Evolutionary conservation across 768 basidiomycete species (phyloP), one percentile per base, ranked within the genome.

Genomic region (Phylloporus arenicola): DNA sequence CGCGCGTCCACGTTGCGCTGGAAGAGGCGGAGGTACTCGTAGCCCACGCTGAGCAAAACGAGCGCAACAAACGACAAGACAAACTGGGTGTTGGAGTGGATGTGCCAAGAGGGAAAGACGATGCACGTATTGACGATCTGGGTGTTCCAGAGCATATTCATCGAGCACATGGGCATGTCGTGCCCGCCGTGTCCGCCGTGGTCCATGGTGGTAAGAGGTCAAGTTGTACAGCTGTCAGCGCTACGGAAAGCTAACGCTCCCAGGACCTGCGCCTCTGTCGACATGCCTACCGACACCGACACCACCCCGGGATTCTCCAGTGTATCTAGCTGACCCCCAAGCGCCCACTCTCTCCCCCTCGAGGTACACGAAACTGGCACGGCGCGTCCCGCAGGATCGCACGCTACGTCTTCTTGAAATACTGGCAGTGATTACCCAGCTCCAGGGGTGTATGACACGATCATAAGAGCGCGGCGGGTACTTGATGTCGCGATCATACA

Each of bases 91-190:
- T 64, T 70, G 20, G 83, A 77, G 53, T 61, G 70, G 58, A 92
- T 80, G 70, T 90, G 88, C 87, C 89, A 92, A 53, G 76, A 74
- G 13, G 63, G 70, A 71, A 91, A 90, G 70, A 92, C 83, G 68
- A 91, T 75, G 71, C 88, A 92, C 40, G 88, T 88, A 70, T 88
- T 75, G 64, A 82, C 68, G 58, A 88, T n/a, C n/a, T n/a, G n/a
- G n/a, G n/a, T n/a, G 69, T 90, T 90, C 86, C 88, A 91, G 59
- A 92, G 80, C 89, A 92, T 92, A 67, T 88, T 71, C 82, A 87
- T 85, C 8, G 79, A 69, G 64, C 89, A 92, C 57, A n/a, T n/a
- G 0, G 74, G 67, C 70, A 71, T 72, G 70, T 74, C 75, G 76
- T 79, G 50, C 62, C 75, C 53, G 16, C 51, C 64, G 59, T 81